Percentiles rank a stretch among this genome's conserved stretches.
These are phyloP conservation scores for Alternaria alternata DNA, from an alignment of 2,329 filamentous ascomycete species.

Conservation along the genomic window DNA sequence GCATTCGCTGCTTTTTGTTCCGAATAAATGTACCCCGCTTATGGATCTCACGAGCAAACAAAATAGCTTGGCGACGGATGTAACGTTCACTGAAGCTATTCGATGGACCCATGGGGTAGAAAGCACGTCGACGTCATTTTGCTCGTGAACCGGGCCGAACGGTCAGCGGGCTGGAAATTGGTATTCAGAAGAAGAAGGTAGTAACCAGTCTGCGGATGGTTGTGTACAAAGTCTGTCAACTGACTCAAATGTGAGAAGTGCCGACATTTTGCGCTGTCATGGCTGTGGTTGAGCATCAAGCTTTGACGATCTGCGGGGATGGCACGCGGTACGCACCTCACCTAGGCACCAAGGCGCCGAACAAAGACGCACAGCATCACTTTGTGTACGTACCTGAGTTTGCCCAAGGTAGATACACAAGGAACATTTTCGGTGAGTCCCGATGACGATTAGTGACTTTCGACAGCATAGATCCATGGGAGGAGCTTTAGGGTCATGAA, in stretches of 20 bases:
- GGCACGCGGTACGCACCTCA: not conserved
- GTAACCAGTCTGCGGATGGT: not conserved
- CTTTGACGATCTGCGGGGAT: constrained; percentile 18
- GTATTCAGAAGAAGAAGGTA: constrained; percentile 22
- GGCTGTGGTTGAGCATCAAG: constrained; percentile 7
- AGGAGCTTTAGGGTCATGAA: not conserved
- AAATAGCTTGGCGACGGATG: constrained; percentile 29
- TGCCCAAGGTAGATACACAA: not conserved
- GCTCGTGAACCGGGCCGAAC: constrained; percentile 4
- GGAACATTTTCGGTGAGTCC: not conserved
- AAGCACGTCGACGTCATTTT: constrained; percentile 33
- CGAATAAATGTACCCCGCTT: constrained; percentile 42
- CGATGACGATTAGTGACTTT: not conserved
- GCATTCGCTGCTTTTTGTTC: constrained; percentile 26
- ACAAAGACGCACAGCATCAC: not conserved
- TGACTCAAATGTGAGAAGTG: constrained; percentile 6
- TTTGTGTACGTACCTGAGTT: not conserved
- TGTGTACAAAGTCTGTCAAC: constrained; percentile 5
- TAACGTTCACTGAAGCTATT: constrained; percentile 34
- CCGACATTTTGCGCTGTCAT: not conserved
- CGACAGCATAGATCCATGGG: not conserved
- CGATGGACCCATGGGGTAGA: constrained; percentile 11
- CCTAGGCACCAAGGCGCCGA: constrained; percentile 1
- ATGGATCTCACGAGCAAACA: constrained; percentile 34
- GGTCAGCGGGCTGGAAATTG: constrained; percentile 13